Evolutionary conservation across 176 grass and related monocot genomes (phyloP).

Genomic region (Elaeis guineensis): DNA sequence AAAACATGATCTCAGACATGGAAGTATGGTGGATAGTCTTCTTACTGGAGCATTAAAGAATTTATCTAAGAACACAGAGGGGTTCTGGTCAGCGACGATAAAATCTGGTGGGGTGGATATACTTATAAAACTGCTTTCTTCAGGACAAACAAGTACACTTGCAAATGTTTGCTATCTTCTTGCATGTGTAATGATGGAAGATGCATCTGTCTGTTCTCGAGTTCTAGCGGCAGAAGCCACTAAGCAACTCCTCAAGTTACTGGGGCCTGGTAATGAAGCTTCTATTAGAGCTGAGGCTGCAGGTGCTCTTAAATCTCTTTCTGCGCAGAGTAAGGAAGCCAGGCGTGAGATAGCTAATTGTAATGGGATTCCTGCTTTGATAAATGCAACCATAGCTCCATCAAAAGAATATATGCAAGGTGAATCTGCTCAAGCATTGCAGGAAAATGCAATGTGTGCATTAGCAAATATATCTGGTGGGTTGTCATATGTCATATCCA

Average conservation of each 20-base stretch:
- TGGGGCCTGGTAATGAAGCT: constrained; percentile 88
- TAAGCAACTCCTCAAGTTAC: constrained; percentile 90
- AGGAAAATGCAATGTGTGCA: constrained; percentile 99
- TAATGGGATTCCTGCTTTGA: constrained; percentile 93
- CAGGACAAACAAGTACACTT: neutral
- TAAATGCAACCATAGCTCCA: constrained; percentile 99
- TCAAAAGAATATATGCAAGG: constrained; percentile 99
- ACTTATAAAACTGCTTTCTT: constrained; percentile 11
- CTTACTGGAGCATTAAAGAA: constrained; percentile 12
- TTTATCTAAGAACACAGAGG: constrained; percentile 13
- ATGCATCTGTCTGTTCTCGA: constrained; percentile 80
- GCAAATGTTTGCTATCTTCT: constrained; percentile 22
- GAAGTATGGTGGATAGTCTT: constrained; percentile 8
- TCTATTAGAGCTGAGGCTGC: constrained; percentile 91
- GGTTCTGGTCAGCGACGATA: constrained; percentile 10
- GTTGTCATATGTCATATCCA: constrained; percentile 93
- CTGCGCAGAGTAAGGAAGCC: constrained; percentile 95
- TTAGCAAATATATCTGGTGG: constrained; percentile 99
- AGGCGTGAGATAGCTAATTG: constrained; percentile 84
- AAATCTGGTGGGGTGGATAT: constrained; percentile 11
- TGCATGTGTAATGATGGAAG: constrained; percentile 83
- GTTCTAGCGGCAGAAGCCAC: constrained; percentile 73
- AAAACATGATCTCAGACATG: constrained; percentile 3
- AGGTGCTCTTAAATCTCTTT: constrained; percentile 90
- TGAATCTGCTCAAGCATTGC: constrained; percentile 95